Conservation (phyloP, 805 yeast genomes). For the Ogataea paraovalis region DNA sequence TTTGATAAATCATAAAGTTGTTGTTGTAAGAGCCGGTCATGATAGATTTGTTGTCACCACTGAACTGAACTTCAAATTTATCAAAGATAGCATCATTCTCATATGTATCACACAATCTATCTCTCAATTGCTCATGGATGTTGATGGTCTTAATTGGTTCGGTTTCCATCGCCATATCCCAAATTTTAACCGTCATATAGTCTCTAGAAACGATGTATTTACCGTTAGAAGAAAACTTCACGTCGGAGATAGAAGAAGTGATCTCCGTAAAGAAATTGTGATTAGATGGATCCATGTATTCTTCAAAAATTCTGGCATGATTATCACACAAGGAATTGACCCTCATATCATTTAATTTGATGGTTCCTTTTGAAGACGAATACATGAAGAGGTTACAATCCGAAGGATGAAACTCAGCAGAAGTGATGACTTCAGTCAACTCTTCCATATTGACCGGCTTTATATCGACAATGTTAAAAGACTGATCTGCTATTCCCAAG, state of each 20-base stretch:
- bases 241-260: conserved; percentile 90
- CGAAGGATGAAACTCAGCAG: conserved; percentile 93
- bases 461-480: conserved; percentile 95
- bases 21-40: conserved; percentile 98
- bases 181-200: conserved; percentile 93
- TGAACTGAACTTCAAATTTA: conserved; percentile 93
- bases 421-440: conserved; percentile 93
- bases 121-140: conserved; percentile 92
- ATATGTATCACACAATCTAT: conserved; percentile 91
- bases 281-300: conserved; percentile 84
- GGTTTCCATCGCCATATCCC: conserved; percentile 98
- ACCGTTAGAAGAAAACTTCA: conserved; percentile 87
- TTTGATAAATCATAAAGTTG: conserved; percentile 94
- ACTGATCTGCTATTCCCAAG: conserved; percentile 87
- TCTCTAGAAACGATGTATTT: conserved; percentile 95
- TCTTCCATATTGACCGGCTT: conserved; percentile 99
- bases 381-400: conserved; percentile 94
- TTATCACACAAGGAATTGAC: conserved; percentile 89
- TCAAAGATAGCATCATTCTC: conserved; percentile 98
- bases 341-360: conserved; percentile 95
- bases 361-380: conserved; percentile 91
- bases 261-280: conserved; percentile 97
- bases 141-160: conserved; percentile 92
- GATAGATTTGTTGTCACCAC: conserved; percentile 86
- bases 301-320: conserved; percentile 85